Conservation (phyloP, 2,329 filamentous ascomycete genomes). For the Botrytis squamosa region DNA sequence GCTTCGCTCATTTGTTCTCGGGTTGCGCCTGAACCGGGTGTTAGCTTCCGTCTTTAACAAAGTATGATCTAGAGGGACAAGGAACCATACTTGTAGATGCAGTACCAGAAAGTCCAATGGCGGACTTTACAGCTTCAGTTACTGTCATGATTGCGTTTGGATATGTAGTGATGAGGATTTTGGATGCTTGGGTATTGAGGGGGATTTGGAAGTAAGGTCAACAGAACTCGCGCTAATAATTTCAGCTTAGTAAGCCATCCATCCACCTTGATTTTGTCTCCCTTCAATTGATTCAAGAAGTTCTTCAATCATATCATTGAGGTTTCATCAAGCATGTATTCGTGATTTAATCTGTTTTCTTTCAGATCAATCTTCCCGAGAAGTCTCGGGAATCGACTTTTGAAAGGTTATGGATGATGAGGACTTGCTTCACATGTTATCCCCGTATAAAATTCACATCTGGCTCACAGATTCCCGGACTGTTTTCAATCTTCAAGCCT, state of each 20-base stretch:
- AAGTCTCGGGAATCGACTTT: background rate
- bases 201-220: background rate
- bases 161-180: background rate
- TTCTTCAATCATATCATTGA: background rate
- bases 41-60: constrained; percentile 46
- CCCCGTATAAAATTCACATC: background rate
- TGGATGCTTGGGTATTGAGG: constrained; percentile 8
- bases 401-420: background rate
- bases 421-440: background rate
- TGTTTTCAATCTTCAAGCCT: background rate
- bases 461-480: background rate
- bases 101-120: constrained; percentile 45
- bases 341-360: too few species aligned
- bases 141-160: constrained; percentile 44
- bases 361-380: background rate
- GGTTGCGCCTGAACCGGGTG: constrained; percentile 53
- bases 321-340: background rate
- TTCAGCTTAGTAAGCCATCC: background rate
- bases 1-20: constrained; percentile 93
- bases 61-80: constrained; percentile 13
- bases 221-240: constrained; percentile 4
- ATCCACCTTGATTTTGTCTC: background rate
- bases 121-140: constrained; percentile 48
- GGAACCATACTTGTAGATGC: constrained; percentile 31
- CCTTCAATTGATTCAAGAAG: background rate